Evolutionary conservation across 176 grass and related monocot genomes (phyloP).

Genomic region (Eleusine coracana): DNA sequence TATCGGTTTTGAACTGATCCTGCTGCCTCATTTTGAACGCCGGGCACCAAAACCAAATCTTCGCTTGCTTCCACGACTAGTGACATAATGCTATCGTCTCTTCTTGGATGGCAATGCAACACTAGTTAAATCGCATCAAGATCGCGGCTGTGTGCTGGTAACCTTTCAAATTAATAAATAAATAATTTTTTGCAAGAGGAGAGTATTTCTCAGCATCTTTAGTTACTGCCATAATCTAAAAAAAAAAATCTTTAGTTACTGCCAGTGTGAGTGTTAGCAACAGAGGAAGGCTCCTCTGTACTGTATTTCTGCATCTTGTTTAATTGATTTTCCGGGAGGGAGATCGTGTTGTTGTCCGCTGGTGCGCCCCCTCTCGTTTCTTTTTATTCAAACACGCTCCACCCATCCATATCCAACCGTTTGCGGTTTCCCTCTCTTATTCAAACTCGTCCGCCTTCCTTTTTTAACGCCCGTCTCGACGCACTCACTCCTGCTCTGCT

Average conservation of each 20-base stretch:
- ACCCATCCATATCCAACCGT: neutral
- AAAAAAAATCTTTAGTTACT: no score
- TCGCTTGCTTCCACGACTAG: neutral
- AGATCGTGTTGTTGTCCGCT: constrained; percentile 22
- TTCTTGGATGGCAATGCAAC: no score
- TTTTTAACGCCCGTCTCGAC: neutral
- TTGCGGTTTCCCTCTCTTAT: constrained; percentile 61
- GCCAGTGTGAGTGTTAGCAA: no score
- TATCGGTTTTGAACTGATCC: constrained; percentile 9
- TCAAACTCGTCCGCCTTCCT: constrained; percentile 28
- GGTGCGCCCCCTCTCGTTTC: neutral
- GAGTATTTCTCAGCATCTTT: no score
- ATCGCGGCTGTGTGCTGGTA: neutral
- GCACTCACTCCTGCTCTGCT: neutral
- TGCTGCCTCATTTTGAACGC: constrained; percentile 22
- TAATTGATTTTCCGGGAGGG: neutral
- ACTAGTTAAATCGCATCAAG: constrained; percentile 1
- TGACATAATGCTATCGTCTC: neutral
- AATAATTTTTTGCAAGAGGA: neutral
- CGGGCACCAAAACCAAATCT: neutral
- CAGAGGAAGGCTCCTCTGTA: neutral
- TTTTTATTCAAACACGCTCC: constrained; percentile 53
- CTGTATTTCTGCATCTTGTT: neutral
- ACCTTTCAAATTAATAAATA: no score
- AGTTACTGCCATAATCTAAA: no score